Conservation (phyloP, 1,284 basidiomycete genomes). For the Amylostereum areolatum region DNA sequence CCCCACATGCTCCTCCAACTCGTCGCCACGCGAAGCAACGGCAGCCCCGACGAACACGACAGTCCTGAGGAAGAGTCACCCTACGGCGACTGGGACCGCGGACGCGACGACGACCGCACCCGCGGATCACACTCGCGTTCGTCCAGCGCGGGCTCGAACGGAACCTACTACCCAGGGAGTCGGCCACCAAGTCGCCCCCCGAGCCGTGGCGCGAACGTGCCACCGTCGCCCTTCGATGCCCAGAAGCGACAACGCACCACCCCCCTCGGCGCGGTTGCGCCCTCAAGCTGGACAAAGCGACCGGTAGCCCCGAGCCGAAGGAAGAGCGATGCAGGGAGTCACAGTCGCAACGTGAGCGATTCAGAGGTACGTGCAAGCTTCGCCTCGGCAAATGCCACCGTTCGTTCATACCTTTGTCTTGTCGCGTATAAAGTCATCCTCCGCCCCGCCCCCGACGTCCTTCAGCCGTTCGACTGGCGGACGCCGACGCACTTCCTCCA, state of each 20-base stretch:
- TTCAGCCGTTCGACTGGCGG: slow-evolving; percentile 34
- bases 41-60: slow-evolving; percentile 30
- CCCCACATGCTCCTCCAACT: slow-evolving; percentile 60
- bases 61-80: slow-evolving; percentile 26
- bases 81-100: slow-evolving; percentile 8
- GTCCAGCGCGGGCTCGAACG: slow-evolving; percentile 48
- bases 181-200: slow-evolving; percentile 37
- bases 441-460: slow-evolving; percentile 27
- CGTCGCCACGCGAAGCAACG: slow-evolving; percentile 55
- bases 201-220: slow-evolving; percentile 26
- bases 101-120: slow-evolving; percentile 22
- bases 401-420: neutral
- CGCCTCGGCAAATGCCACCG: neutral
- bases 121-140: slow-evolving; percentile 38
- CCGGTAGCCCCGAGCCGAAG: slow-evolving; percentile 56
- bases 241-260: slow-evolving; percentile 58
- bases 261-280: slow-evolving; percentile 48
- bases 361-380: slow-evolving; percentile 48
- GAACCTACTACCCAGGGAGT: slow-evolving; percentile 27
- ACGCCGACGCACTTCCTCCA: slow-evolving; percentile 58
- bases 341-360: slow-evolving; percentile 46
- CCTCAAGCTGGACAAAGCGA: slow-evolving; percentile 68
- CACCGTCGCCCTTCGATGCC: slow-evolving; percentile 60
- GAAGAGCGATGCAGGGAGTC: slow-evolving; percentile 61
- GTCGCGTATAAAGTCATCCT: neutral